Conservation (phyloP, 106 monocot species). For the Amphibolis antarctica region DNA sequence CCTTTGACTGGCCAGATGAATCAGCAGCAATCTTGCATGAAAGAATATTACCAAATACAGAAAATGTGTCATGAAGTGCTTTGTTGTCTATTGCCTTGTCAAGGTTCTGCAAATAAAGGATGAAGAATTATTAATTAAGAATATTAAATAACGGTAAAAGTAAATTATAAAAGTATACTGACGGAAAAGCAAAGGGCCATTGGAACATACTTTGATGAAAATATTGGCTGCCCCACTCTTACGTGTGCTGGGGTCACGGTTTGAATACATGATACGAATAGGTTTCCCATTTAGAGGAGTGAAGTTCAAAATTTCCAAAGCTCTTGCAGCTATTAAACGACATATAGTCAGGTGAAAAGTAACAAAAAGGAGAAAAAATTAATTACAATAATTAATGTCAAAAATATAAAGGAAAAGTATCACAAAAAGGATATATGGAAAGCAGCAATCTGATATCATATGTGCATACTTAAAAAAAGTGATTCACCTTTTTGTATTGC, state of each 20-base stretch:
- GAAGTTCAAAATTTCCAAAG: slow-evolving; percentile 72
- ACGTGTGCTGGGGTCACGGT: slow-evolving; percentile 83
- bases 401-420: background rate
- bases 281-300: slow-evolving; percentile 62
- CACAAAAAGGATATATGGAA: background rate
- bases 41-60: slow-evolving; percentile 69
- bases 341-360: background rate
- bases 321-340: slow-evolving; percentile 49
- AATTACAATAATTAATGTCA: background rate
- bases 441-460: too few relatives aligned
- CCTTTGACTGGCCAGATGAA: slow-evolving; percentile 64
- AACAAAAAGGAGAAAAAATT: background rate
- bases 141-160: background rate
- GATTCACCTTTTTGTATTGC: too few relatives aligned
- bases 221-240: slow-evolving; percentile 76
- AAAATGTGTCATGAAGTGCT: slow-evolving; percentile 68
- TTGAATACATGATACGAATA: slow-evolving; percentile 86
- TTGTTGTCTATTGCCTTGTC: slow-evolving; percentile 89
- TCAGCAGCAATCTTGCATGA: slow-evolving; percentile 87
- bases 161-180: background rate
- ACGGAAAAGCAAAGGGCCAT: background rate
- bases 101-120: slow-evolving; percentile 52
- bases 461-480: too few relatives aligned
- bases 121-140: background rate
- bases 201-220: slow-evolving; percentile 69